Evolutionary conservation across 139 green algal species (phyloP).

Genomic region (Dunaliella primolecta): DNA sequence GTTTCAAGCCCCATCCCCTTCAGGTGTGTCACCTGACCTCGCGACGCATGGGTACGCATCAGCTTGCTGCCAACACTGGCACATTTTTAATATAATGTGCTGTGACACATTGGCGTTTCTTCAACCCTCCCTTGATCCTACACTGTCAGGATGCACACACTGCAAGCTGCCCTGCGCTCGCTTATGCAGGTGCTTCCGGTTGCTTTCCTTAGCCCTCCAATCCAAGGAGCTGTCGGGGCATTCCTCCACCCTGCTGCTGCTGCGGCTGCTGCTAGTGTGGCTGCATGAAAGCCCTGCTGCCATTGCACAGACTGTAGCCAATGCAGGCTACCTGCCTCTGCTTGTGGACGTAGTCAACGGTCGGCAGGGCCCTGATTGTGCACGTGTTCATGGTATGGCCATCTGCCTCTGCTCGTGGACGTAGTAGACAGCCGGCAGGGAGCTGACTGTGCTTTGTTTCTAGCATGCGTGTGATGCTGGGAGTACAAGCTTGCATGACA

Average conservation of each 20-base stretch:
- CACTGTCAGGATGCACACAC: too few species aligned
- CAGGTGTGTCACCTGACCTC: too few species aligned
- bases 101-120: background rate
- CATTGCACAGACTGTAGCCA: slow-evolving; percentile 45
- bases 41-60: too few species aligned
- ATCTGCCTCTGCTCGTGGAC: background rate
- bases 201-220: background rate
- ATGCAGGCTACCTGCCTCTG: slow-evolving; percentile 40
- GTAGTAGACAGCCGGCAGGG: background rate
- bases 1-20: too few species aligned
- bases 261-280: slow-evolving; percentile 69
- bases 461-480: background rate
- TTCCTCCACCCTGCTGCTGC: slow-evolving; percentile 37
- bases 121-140: background rate
- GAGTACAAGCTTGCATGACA: background rate
- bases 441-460: background rate
- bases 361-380: background rate
- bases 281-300: slow-evolving; percentile 54
- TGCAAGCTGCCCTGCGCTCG: too few species aligned
- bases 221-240: slow-evolving; percentile 18
- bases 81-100: background rate
- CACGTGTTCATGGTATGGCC: background rate
- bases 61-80: background rate
- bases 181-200: slow-evolving; percentile 18
- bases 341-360: slow-evolving; percentile 42